phyloP scores from a whole-genome alignment of 2,329 filamentous ascomycete species.

The Diaporthe ampelina region DNA sequence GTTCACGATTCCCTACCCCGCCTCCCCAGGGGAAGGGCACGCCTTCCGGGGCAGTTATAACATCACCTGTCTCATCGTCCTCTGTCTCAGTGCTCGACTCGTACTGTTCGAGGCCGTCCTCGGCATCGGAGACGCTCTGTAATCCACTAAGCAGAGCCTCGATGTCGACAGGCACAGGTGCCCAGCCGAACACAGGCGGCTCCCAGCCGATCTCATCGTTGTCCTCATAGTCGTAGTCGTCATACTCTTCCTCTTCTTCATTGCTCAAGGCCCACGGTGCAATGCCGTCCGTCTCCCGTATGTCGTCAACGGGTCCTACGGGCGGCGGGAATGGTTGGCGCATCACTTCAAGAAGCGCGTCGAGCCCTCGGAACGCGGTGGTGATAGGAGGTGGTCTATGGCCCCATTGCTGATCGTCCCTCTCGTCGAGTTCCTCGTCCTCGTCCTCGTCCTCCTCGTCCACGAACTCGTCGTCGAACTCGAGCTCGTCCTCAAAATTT shows the following conservation, averaged over 20 bases:
- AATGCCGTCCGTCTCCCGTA: conserved; percentile 19
- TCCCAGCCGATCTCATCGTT: conserved; percentile 25
- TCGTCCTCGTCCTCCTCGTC: neutral
- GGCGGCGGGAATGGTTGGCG: conserved; percentile 21
- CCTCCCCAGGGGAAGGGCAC: conserved; percentile 19
- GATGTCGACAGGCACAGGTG: conserved; percentile 29
- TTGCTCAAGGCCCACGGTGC: conserved; percentile 8
- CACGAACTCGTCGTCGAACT: conserved; percentile 17
- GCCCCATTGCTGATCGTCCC: neutral
- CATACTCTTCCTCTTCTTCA: conserved; percentile 8
- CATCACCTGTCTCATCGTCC: conserved; percentile 1
- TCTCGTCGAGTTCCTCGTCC: neutral
- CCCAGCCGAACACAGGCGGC: conserved; percentile 31
- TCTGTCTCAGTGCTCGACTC: neutral
- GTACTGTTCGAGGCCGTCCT: conserved; percentile 2
- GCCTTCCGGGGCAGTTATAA: conserved; percentile 7
- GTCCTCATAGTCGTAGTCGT: conserved; percentile 20
- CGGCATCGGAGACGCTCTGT: neutral
- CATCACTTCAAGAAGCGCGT: conserved; percentile 18
- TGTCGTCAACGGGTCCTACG: neutral
- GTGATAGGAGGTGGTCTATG: neutral
- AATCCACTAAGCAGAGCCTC: conserved; percentile 18
- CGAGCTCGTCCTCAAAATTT: neutral
- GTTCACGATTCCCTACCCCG: neutral
- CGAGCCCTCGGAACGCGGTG: conserved; percentile 1